Evolutionary conservation across 148 eudicot genomes (phyloP).

Genomic region (Vaccinium myrtillus): DNA sequence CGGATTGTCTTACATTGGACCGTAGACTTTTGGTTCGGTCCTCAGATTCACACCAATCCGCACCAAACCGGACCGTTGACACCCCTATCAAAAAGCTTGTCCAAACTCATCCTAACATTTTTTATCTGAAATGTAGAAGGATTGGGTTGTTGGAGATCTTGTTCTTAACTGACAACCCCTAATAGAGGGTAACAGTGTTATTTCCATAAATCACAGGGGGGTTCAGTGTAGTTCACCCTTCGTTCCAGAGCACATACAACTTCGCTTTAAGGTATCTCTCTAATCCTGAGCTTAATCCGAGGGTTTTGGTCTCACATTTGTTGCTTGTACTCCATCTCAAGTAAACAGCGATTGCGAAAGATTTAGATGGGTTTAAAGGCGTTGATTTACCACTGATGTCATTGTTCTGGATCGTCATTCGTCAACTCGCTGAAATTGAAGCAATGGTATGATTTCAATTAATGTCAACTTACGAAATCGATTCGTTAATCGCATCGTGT

Average conservation of each 20-base stretch:
- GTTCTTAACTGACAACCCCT: too few relatives aligned
- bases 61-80: too few relatives aligned
- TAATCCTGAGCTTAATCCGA: background rate
- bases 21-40: too few relatives aligned
- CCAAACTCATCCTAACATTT: too few relatives aligned
- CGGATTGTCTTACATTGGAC: too few relatives aligned
- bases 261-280: background rate
- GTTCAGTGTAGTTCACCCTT: background rate
- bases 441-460: conserved; percentile 45
- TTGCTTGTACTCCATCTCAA: background rate
- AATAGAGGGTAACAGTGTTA: background rate
- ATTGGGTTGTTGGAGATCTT: too few relatives aligned
- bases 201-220: background rate
- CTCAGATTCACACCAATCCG: too few relatives aligned
- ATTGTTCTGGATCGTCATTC: conserved; percentile 49
- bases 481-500: background rate
- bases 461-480: background rate
- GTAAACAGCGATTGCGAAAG: background rate
- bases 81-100: too few relatives aligned
- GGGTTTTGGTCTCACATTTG: background rate
- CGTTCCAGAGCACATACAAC: background rate
- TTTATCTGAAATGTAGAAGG: too few relatives aligned
- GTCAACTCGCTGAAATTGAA: conserved; percentile 55
- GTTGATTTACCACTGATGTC: conserved; percentile 41
- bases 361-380: conserved; percentile 40